Evolutionary conservation across 805 yeast species (phyloP).

Genomic region (Sugiyamaella qingdaonensis): DNA sequence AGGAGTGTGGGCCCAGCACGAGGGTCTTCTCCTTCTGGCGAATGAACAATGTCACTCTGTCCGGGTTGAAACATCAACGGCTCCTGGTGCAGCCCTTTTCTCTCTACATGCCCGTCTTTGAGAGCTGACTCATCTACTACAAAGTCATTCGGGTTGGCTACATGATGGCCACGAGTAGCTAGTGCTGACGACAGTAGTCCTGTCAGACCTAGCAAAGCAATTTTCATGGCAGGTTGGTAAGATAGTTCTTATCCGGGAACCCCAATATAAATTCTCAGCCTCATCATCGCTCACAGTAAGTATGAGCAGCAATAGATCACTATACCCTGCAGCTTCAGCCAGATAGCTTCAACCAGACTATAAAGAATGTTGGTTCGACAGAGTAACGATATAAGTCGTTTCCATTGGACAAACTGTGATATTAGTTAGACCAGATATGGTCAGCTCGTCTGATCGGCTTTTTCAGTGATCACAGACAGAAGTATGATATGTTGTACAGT

Average conservation of each 20-base stretch:
- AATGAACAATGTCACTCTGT: background rate
- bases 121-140: background rate
- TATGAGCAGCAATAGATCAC: too few species aligned
- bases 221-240: background rate
- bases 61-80: background rate
- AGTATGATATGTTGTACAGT: too few species aligned
- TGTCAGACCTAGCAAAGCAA: background rate
- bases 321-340: too few species aligned
- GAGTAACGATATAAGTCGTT: too few species aligned
- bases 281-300: too few species aligned
- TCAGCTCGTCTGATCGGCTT: too few species aligned
- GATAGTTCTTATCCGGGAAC: background rate
- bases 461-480: too few species aligned
- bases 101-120: background rate
- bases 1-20: constrained; percentile 30
- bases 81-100: background rate
- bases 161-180: constrained; percentile 1
- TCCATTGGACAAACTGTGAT: too few species aligned
- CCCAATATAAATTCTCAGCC: too few species aligned
- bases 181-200: background rate
- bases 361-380: too few species aligned
- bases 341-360: too few species aligned
- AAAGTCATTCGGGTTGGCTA: background rate
- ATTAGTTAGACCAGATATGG: too few species aligned
- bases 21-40: constrained; percentile 28